Evolutionary conservation across 768 basidiomycete genomes (phyloP).

Genomic region (Suillus placidus): DNA sequence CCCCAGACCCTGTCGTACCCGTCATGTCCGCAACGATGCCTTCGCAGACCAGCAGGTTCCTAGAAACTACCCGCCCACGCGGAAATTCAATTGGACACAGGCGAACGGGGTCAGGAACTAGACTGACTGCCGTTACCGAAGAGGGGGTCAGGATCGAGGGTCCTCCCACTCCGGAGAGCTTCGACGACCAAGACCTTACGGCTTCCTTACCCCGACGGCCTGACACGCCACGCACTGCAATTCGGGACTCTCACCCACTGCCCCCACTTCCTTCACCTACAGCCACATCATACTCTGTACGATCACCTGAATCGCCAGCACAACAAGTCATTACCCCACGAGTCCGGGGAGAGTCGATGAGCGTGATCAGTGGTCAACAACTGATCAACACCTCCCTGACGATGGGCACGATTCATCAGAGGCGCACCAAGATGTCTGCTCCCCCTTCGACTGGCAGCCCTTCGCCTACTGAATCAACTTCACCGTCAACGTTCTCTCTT

Average conservation of each 20-base stretch:
- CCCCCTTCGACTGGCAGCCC: conserved; percentile 46
- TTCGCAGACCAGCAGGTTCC: conserved; percentile 33
- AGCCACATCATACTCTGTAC: conserved; percentile 31
- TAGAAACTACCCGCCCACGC: conserved; percentile 45
- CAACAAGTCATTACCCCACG: conserved; percentile 47
- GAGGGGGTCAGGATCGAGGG: conserved; percentile 50
- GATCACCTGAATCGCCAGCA: conserved; percentile 54
- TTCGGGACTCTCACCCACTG: conserved; percentile 63
- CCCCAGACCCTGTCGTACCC: conserved; percentile 39
- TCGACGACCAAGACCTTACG: conserved; percentile 32
- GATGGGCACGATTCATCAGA: conserved; percentile 69
- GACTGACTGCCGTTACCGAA: conserved; percentile 64
- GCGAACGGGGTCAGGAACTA: conserved; percentile 57
- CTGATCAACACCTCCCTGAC: conserved; percentile 62
- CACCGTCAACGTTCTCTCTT: conserved; percentile 39
- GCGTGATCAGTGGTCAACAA: conserved; percentile 30
- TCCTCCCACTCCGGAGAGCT: conserved; percentile 22
- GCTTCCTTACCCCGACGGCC: conserved; percentile 35
- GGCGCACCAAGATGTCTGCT: conserved; percentile 66
- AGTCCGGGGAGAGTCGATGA: conserved; percentile 60
- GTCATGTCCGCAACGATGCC: conserved; percentile 33
- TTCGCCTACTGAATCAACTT: conserved; percentile 42
- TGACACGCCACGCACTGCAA: conserved; percentile 46
- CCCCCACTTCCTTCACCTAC: conserved; percentile 65
- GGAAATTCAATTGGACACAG: conserved; percentile 55